Conservation (phyloP, 176 grass and related monocot genomes). For the Lolium multiflorum region DNA sequence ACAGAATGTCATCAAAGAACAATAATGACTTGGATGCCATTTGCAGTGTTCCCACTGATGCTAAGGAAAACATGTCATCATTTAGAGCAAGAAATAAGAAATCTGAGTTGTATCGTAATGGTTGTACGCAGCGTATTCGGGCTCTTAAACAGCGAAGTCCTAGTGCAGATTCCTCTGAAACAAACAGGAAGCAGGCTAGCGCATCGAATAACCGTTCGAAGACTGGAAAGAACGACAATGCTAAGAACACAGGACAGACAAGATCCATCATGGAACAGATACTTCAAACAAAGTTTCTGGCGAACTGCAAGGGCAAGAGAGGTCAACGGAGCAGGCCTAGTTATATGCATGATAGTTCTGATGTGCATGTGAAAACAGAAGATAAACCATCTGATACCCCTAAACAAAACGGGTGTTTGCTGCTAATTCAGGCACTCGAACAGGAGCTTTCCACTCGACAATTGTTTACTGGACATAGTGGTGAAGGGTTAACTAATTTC, state of each 20-base stretch:
- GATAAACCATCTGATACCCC: constrained; percentile 48
- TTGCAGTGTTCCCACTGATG: constrained; percentile 20
- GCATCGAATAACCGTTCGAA: constrained; percentile 31
- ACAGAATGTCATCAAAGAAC: constrained; percentile 34
- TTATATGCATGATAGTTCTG: constrained; percentile 52
- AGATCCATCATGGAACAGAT: constrained; percentile 54
- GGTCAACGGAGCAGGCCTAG: constrained; percentile 53
- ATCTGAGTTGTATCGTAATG: constrained; percentile 64
- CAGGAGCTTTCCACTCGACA: constrained; percentile 52
- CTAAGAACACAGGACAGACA: constrained; percentile 27
- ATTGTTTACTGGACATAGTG: background rate
- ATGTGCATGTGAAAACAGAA: constrained; percentile 48
- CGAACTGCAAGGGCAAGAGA: constrained; percentile 55
- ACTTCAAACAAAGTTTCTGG: constrained; percentile 54
- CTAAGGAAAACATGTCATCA: constrained; percentile 42
- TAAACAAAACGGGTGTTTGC: constrained; percentile 56
- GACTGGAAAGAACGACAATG: constrained; percentile 33
- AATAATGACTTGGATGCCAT: constrained; percentile 31
- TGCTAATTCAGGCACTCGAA: constrained; percentile 62
- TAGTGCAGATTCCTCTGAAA: constrained; percentile 41
- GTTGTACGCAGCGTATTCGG: constrained; percentile 81
- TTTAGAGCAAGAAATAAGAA: constrained; percentile 69
- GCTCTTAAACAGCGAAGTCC: constrained; percentile 67
- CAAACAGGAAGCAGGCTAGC: constrained; percentile 49
- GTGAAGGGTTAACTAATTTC: constrained; percentile 19